Evolutionary conservation across 2,329 filamentous ascomycete genomes (phyloP).

Genomic region (Nigrospora osmanthi): DNA sequence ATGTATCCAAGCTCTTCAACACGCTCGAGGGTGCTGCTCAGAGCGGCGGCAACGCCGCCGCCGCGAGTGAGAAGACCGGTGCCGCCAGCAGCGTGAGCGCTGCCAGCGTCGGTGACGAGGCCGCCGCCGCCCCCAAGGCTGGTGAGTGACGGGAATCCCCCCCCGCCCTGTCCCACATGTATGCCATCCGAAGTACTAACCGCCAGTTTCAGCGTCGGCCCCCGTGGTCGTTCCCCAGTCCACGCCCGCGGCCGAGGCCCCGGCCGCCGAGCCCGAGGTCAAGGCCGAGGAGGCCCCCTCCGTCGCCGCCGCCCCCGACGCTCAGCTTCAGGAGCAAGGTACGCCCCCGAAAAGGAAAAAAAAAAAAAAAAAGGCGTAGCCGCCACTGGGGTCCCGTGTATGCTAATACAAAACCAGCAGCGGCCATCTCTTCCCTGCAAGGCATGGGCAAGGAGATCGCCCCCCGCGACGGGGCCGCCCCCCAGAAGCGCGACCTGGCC

Average conservation of each 20-base stretch:
- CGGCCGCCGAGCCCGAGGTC: background rate
- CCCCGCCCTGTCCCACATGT: background rate
- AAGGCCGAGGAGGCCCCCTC: constrained; percentile 4
- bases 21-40: constrained; percentile 37
- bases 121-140: constrained; percentile 10
- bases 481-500: constrained; percentile 26
- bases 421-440: constrained; percentile 34
- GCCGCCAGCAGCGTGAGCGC: constrained; percentile 1
- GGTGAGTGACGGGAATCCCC: constrained; percentile 2
- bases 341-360: too few species aligned
- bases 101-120: constrained; percentile 9
- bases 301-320: constrained; percentile 14
- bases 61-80: constrained; percentile 11
- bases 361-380: too few species aligned
- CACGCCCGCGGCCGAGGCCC: constrained; percentile 11
- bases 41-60: constrained; percentile 16
- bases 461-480: constrained; percentile 23
- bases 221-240: constrained; percentile 7
- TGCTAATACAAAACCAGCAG: constrained; percentile 18
- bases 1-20: constrained; percentile 36
- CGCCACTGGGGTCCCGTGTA: background rate
- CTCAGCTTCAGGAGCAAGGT: constrained; percentile 27
- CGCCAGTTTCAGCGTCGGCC: constrained; percentile 5
- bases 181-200: background rate
- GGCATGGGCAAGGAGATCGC: constrained; percentile 42